phyloP scores from a whole-genome alignment of 495 filamentous ascomycete genomes.

The Aspergillus ellipticus region DNA sequence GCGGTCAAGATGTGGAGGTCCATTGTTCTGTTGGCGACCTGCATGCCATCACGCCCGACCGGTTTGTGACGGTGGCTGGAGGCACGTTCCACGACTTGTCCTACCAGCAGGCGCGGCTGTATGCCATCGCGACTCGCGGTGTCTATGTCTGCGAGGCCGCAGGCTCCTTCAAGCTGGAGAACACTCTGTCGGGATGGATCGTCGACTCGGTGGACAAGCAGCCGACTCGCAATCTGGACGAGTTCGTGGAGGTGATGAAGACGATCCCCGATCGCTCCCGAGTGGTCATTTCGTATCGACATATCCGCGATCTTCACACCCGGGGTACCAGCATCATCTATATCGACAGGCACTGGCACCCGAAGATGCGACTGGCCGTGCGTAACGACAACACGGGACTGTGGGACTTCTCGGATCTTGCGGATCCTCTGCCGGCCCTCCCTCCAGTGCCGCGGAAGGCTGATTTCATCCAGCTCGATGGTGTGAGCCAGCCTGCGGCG shows the following conservation, averaged over 20 bases:
- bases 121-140: conserved; percentile 85
- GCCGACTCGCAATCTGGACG: conserved; percentile 77
- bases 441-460: conserved; percentile 70
- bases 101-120: conserved; percentile 91
- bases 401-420: conserved; percentile 91
- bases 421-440: conserved; percentile 69
- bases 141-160: conserved; percentile 95
- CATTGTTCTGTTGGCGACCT: conserved; percentile 85
- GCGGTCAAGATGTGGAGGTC: conserved; percentile 82
- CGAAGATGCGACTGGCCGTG: conserved; percentile 88
- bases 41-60: conserved; percentile 91
- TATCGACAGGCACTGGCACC: conserved; percentile 91
- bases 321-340: conserved; percentile 88
- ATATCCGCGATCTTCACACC: conserved; percentile 91
- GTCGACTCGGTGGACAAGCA: conserved; percentile 90
- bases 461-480: conserved; percentile 85
- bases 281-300: conserved; percentile 91
- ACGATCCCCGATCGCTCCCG: conserved; percentile 81
- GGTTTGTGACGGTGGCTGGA: conserved; percentile 90
- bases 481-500: conserved; percentile 82
- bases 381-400: conserved; percentile 87
- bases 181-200: conserved; percentile 86
- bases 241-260: conserved; percentile 91
- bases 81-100: conserved; percentile 93
- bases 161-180: conserved; percentile 92